These are phyloP conservation scores for Trametes punicea DNA, from an alignment of 768 basidiomycete species.

Conservation along the genomic window DNA sequence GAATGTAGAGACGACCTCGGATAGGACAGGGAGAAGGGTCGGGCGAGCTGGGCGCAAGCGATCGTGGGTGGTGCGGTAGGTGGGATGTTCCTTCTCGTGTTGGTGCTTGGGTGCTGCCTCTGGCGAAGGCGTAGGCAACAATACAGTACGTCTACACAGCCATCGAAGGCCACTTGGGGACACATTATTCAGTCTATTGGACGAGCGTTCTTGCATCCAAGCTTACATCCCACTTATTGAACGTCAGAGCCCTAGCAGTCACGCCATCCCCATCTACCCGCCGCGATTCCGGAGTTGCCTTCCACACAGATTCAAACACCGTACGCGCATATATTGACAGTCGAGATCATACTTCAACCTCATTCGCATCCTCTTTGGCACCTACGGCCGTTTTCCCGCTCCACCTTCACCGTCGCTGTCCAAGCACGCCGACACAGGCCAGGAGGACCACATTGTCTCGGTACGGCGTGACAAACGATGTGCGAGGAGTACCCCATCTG, in stretches of 20 bases:
- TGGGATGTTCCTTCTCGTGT: neutral
- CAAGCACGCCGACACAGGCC: neutral
- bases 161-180: neutral
- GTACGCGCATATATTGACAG: too few species aligned
- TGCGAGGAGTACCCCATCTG: neutral
- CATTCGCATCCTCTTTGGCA: neutral
- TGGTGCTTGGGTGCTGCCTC: neutral
- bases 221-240: neutral
- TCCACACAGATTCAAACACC: too few species aligned
- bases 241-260: neutral
- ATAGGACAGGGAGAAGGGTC: neutral
- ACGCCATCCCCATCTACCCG: too few species aligned
- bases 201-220: neutral
- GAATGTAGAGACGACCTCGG: neutral
- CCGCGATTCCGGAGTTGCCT: too few species aligned
- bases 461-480: neutral
- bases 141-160: neutral
- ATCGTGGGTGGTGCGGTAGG: slow-evolving; percentile 17
- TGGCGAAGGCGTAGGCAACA: slow-evolving; percentile 10
- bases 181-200: neutral
- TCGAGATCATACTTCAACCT: too few species aligned
- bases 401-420: neutral
- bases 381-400: neutral
- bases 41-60: slow-evolving; percentile 1
- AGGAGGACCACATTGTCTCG: neutral